Conservation (phyloP, 768 basidiomycete genomes). For the Amylocystis lapponica region DNA sequence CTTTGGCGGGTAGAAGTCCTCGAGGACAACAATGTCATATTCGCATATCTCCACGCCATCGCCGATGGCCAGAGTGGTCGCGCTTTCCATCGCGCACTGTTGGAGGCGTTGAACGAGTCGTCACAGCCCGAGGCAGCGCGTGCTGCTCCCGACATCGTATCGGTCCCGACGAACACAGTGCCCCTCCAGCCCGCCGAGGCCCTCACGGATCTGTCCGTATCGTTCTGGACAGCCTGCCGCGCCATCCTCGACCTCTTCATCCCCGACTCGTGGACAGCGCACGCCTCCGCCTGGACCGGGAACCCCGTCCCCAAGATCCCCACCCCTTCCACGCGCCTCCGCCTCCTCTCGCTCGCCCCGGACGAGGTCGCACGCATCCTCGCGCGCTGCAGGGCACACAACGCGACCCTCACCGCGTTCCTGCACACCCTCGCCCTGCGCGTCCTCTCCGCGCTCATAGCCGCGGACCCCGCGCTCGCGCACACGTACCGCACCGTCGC, state of each 20-base stretch:
- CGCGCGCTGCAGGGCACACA: constrained; percentile 22
- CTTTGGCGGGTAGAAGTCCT: constrained; percentile 35
- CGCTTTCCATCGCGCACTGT: constrained; percentile 31
- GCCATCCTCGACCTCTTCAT: constrained; percentile 21
- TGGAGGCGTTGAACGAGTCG: constrained; percentile 25
- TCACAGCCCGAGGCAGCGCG: neutral
- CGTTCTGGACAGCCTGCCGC: constrained; percentile 19
- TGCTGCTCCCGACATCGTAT: constrained; percentile 9
- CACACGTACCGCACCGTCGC: constrained; percentile 4
- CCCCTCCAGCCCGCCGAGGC: constrained; percentile 27
- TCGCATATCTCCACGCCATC: constrained; percentile 34
- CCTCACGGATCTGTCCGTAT: constrained; percentile 21
- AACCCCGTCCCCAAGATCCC: constrained; percentile 15
- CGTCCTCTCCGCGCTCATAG: constrained; percentile 23
- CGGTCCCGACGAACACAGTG: constrained; percentile 10
- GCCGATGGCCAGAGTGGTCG: constrained; percentile 36
- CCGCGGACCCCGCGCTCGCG: neutral
- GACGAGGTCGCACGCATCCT: constrained; percentile 18
- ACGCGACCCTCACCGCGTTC: constrained; percentile 30
- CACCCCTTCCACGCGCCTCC: constrained; percentile 19
- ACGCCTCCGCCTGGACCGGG: constrained; percentile 27
- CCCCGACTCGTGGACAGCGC: constrained; percentile 24
- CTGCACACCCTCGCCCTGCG: constrained; percentile 24
- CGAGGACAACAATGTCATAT: constrained; percentile 26
- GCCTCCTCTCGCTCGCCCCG: constrained; percentile 22